Evolutionary conservation across 345 rosid species (phyloP).

Genomic region (Hirschfeldia incana): DNA sequence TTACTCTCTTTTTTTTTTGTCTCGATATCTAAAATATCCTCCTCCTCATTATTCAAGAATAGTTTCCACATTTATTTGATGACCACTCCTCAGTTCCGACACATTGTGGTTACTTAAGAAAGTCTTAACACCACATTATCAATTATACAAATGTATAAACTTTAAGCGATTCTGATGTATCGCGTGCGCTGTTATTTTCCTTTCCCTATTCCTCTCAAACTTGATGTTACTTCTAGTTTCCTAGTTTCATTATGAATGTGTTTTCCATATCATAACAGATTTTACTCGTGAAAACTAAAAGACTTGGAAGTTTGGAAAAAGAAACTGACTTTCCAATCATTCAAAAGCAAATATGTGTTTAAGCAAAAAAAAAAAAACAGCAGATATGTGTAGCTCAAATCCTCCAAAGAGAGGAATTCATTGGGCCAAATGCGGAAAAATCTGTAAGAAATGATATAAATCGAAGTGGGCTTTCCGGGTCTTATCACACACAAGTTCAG

Average conservation of each 20-base stretch:
- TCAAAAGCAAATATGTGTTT: slow-evolving; percentile 47
- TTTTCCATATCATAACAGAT: not conserved
- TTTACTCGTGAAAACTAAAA: slow-evolving; percentile 18
- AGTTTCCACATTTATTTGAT: too few species aligned
- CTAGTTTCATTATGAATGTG: not conserved
- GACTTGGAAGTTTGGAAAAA: slow-evolving; percentile 46
- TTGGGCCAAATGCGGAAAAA: too few species aligned
- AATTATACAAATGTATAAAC: not conserved
- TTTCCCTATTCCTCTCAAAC: not conserved
- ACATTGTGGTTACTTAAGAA: not conserved
- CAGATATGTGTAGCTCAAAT: too few species aligned
- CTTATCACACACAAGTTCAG: too few species aligned
- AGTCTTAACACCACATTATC: not conserved
- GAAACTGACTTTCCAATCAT: slow-evolving; percentile 84
- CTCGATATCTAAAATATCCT: too few species aligned
- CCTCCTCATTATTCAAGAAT: too few species aligned
- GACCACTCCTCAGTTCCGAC: too few species aligned
- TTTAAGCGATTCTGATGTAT: not conserved
- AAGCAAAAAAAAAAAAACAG: too few species aligned
- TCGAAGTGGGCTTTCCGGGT: too few species aligned
- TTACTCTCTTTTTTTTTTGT: too few species aligned
- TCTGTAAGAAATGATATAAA: too few species aligned
- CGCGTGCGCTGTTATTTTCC: not conserved
- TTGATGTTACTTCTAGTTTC: not conserved
- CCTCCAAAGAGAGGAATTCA: too few species aligned